Conservation (phyloP, 352 stramenopile species). For the Phytophthora agathidicida region DNA sequence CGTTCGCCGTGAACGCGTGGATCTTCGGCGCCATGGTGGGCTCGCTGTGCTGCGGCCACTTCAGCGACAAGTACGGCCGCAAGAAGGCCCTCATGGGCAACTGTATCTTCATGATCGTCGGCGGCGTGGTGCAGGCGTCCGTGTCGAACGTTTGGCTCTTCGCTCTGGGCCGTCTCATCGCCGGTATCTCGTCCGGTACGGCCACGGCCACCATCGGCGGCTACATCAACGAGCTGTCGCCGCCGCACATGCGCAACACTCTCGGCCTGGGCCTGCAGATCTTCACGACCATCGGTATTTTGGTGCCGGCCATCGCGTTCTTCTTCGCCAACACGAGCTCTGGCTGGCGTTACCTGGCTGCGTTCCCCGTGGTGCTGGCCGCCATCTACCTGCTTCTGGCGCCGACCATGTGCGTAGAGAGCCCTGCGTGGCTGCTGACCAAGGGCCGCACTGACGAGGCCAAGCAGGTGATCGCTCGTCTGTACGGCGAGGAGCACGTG, state of each 20-base stretch:
- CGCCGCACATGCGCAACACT: too few relatives aligned
- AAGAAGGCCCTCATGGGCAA: conserved; percentile 12
- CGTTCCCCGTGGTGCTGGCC: conserved; percentile 12
- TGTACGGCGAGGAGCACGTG: conserved; percentile 26
- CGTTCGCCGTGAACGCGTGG: too few relatives aligned
- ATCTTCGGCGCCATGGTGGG: too few relatives aligned
- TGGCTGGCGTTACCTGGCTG: conserved; percentile 17
- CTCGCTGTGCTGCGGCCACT: conserved; percentile 27
- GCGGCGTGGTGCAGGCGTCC: conserved; percentile 33
- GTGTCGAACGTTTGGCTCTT: too few relatives aligned
- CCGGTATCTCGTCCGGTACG: too few relatives aligned
- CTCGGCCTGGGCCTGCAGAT: conserved; percentile 19
- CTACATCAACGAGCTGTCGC: too few relatives aligned
- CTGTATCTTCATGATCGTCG: conserved; percentile 41
- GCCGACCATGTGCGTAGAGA: conserved; percentile 16
- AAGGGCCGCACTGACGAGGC: conserved; percentile 21
- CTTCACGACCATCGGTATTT: conserved; percentile 18
- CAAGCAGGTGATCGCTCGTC: conserved; percentile 17
- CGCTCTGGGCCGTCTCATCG: too few relatives aligned
- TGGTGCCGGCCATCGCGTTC: conserved; percentile 2
- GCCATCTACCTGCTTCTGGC: conserved; percentile 11
- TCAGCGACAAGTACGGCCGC: conserved; percentile 26
- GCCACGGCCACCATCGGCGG: too few relatives aligned
- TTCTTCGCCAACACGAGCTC: conserved; percentile 16
- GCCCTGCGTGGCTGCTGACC: conserved; percentile 20